Base-by-base conservation (phyloP, 306 rosid species). In the Prunus mume region DNA sequence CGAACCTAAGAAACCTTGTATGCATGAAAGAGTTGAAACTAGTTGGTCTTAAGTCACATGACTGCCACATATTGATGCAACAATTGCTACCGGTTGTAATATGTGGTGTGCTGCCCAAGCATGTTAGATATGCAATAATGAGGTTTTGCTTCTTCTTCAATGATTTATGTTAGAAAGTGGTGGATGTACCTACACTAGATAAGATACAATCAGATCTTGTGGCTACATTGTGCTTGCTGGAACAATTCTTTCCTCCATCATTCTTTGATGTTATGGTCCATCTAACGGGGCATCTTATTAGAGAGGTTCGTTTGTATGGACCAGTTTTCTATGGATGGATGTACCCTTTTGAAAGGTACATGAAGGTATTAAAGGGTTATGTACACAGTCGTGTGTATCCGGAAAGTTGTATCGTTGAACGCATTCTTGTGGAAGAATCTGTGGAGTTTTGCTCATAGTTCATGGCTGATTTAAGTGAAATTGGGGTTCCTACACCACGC, bases 281-380 rank as follows among this genome's bases (percentile, higher is more conserved):
- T 34, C 38, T 34, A 34, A 34, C 2, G 2, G 8, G 1, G 38
- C 38, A 34, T 34, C 38, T 34, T 34, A 34, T 34, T 34, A 34
- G 8, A 34, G 38, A 34, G 38, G 1, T 34, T 34, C 8, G 38
- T 34, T 5, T 34, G 38, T 41, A 57, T 46, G 56, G 38, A 20
- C 56, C 20, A 3, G 12, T 20, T 68, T 46, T 13, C 14, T 68
- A 45, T 13, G 6, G 32, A 20, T 45, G 38, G 55, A 46, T 68
- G 72, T 68, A 68, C 12, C 72, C 12, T 2, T 43, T 68, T 8
- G 20, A 68, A 41, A 43, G 72, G 12, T n/a, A 45, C n/a, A 68
- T 41, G 72, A 68, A 68, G 13, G 24, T 46, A 3, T 46, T 68
- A n/a, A 68, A 68, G 15, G 72, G 56, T 4, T 45, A 68, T 68